Conservation (phyloP, 148 eudicot genomes). For the Cornus kousa region DNA sequence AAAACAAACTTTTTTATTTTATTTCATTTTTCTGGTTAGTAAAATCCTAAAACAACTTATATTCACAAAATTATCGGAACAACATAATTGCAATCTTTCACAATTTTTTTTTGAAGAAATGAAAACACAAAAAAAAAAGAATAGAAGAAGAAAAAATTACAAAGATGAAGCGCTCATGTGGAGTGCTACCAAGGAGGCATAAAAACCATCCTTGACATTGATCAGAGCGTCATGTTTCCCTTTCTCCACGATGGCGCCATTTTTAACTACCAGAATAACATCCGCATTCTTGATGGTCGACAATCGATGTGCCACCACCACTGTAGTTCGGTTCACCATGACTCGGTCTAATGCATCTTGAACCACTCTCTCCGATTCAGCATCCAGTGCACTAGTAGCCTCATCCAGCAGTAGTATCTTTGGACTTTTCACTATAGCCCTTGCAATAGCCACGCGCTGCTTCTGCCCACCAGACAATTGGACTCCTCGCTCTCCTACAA, state of each 20-base stretch:
- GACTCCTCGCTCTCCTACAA: slow-evolving; percentile 74
- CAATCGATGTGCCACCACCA: slow-evolving; percentile 68
- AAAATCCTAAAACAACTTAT: too few species aligned
- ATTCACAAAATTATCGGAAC: too few species aligned
- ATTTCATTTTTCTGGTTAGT: too few species aligned
- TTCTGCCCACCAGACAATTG: slow-evolving; percentile 81
- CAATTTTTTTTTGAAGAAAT: too few species aligned
- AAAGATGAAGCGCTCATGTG: slow-evolving; percentile 32
- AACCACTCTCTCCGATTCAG: slow-evolving; percentile 68
- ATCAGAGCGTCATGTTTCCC: slow-evolving; percentile 61
- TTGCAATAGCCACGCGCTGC: slow-evolving; percentile 75
- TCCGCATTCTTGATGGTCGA: slow-evolving; percentile 68
- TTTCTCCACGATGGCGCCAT: slow-evolving; percentile 65
- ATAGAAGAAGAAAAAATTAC: background rate
- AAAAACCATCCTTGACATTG: slow-evolving; percentile 49
- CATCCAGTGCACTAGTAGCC: slow-evolving; percentile 85
- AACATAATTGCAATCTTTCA: too few species aligned
- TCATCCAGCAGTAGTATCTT: slow-evolving; percentile 64
- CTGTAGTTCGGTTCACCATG: slow-evolving; percentile 63
- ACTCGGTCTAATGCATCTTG: slow-evolving; percentile 66
- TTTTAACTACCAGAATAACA: slow-evolving; percentile 56
- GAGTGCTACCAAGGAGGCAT: slow-evolving; percentile 58
- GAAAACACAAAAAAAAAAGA: too few species aligned
- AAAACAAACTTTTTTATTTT: too few species aligned
- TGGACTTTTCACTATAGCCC: slow-evolving; percentile 67